Percentiles rank a stretch among this genome's conserved stretches.
These are phyloP conservation scores for Suillus weaverae DNA, from an alignment of 768 basidiomycete genomes.

Conservation along the genomic window DNA sequence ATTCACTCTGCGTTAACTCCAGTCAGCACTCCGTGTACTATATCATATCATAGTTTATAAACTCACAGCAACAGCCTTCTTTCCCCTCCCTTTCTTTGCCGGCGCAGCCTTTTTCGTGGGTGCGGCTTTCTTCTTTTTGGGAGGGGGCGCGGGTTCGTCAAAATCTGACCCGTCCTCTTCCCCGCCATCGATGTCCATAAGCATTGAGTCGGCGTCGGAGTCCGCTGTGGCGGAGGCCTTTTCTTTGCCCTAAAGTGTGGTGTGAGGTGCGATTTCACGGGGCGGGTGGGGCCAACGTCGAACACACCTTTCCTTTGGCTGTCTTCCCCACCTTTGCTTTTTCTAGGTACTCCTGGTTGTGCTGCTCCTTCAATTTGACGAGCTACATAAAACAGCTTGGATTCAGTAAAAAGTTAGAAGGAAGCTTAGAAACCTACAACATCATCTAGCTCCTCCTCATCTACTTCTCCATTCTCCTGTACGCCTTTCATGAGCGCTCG, in stretches of 20 bases:
- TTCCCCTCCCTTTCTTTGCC: slow-evolving; percentile 49
- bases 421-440: slow-evolving; percentile 44
- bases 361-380: slow-evolving; percentile 65
- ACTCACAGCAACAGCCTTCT: slow-evolving; percentile 46
- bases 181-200: slow-evolving; percentile 66
- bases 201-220: slow-evolving; percentile 74
- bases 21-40: slow-evolving; percentile 8
- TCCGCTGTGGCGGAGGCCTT: slow-evolving; percentile 46
- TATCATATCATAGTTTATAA: not conserved
- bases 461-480: slow-evolving; percentile 59
- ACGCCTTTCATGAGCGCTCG: slow-evolving; percentile 68
- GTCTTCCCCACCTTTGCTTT: slow-evolving; percentile 39
- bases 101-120: slow-evolving; percentile 36
- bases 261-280: not conserved
- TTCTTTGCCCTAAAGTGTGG: slow-evolving; percentile 46
- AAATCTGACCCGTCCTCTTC: slow-evolving; percentile 52
- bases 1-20: slow-evolving; percentile 36
- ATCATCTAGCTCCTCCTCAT: slow-evolving; percentile 76
- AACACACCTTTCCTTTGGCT: slow-evolving; percentile 45
- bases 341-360: slow-evolving; percentile 63
- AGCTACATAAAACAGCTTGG: slow-evolving; percentile 42
- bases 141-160: slow-evolving; percentile 42
- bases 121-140: slow-evolving; percentile 42
- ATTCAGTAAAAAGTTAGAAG: slow-evolving; percentile 3
- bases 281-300: not conserved